Evolutionary conservation across 1,139 yeast genomes (phyloP), one percentile per base, ranked within the genome.

Genomic region (Candida smagusa): DNA sequence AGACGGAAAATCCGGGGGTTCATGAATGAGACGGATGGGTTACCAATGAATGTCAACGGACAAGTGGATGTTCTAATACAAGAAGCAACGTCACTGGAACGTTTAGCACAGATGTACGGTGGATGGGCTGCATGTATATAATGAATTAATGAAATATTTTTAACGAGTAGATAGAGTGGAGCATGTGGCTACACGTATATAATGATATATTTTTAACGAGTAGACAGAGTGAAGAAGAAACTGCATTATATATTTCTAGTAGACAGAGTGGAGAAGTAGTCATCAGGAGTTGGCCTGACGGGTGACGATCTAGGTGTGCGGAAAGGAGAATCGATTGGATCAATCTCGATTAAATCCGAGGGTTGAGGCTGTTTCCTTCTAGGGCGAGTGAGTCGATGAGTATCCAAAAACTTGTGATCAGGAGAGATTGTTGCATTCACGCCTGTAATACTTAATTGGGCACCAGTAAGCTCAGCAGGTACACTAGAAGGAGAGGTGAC

Each of bases 21-120:
- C 28, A 74, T 89, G 26, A 77, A 85, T 45, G 87, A 84, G 31
- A 80, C 83, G 19, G 95, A 87, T 49, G 90, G 94, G 0, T 68
- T 89, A 33, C 88, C 96, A 0, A 77, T 92, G 68, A 87, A 95
- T 61, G 86, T 90, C 2, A 83, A 85, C 39, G 97, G 97, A 0
- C 97, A 92, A 53, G 96, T 89, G 2, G 97, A 92, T 53, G 81
- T 85, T 25, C 72, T 92, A 41, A 85, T 92, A 34, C 90, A 85
- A 50, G 88, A 85, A 45, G 95, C 98, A 0, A 75, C 86, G 0
- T 81, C 88, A 4, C 66, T 69, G 6, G 86, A 81, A 37, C 81
- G 83, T 45, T 64, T 94, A 37, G 72, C 87, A 23, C 83, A 75
- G 48, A 92, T 94, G 98, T 94, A 88, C 59, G 80, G 86, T 26